Conservation (phyloP, 768 basidiomycete genomes). For the Xanthoconium stramineum region DNA sequence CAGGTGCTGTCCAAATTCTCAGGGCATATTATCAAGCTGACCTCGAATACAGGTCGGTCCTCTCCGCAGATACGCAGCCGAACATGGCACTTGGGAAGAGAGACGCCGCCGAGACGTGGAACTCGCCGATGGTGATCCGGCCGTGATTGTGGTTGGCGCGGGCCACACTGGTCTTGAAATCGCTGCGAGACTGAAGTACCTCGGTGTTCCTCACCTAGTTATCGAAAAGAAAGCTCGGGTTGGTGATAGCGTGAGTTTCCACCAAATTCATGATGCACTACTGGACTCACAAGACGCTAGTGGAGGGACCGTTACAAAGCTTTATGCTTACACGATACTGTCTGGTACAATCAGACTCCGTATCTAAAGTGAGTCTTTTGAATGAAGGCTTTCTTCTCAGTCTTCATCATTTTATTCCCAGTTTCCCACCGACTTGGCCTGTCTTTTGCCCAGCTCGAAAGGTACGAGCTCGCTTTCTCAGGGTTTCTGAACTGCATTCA, state of each 20-base stretch:
- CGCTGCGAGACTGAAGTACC: constrained; percentile 61
- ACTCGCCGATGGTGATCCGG: constrained; percentile 49
- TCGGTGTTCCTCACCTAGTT: constrained; percentile 54
- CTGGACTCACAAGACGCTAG: constrained; percentile 9
- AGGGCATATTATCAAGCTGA: background rate
- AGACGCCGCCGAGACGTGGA: constrained; percentile 22
- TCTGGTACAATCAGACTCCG: constrained; percentile 56
- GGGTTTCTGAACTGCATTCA: background rate
- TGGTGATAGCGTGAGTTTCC: constrained; percentile 41
- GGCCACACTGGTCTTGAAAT: constrained; percentile 66
- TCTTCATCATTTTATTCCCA: constrained; percentile 11
- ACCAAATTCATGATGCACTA: background rate
- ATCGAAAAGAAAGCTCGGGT: constrained; percentile 52
- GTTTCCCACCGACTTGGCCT: constrained; percentile 60
- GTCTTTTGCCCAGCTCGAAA: constrained; percentile 49
- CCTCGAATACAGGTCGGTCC: background rate
- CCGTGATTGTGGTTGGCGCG: constrained; percentile 60
- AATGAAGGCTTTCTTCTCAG: background rate
- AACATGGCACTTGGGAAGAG: constrained; percentile 44
- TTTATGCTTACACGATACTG: constrained; percentile 51
- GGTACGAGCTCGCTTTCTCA: constrained; percentile 20
- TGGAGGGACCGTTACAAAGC: constrained; percentile 61
- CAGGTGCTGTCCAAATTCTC: constrained; percentile 21
- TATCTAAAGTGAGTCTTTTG: constrained; percentile 43
- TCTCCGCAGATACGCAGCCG: background rate